phyloP scores from a whole-genome alignment of 2,329 filamentous ascomycete genomes.

The Aureobasidium sp. region DNA sequence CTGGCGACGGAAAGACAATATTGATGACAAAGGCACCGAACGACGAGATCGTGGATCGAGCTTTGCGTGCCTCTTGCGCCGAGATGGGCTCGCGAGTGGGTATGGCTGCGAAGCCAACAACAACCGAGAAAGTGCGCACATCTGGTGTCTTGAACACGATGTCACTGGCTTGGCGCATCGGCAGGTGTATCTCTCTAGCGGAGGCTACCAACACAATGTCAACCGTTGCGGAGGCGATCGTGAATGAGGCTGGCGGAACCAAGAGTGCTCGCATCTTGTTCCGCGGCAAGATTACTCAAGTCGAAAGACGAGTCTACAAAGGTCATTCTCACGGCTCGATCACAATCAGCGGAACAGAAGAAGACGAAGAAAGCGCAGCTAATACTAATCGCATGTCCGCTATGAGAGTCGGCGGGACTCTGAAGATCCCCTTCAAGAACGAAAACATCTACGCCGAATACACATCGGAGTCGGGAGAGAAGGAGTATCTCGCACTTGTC shows the following conservation, averaged over 20 bases:
- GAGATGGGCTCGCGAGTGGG: conserved; percentile 28
- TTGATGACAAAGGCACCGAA: conserved; percentile 37
- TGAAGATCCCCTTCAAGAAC: conserved; percentile 67
- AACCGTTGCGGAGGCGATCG: conserved; percentile 51
- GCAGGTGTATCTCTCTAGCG: conserved; percentile 50
- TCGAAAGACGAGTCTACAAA: conserved; percentile 49
- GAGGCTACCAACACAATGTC: conserved; percentile 45
- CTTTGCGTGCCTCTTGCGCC: conserved; percentile 33
- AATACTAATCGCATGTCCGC: conserved; percentile 21
- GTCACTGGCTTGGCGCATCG: conserved; percentile 46
- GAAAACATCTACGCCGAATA: conserved; percentile 59
- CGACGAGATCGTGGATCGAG: conserved; percentile 37
- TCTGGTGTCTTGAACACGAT: conserved; percentile 36
- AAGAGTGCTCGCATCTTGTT: conserved; percentile 51
- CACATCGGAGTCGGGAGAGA: conserved; percentile 28
- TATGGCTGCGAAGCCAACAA: conserved; percentile 35
- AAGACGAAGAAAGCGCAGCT: conserved; percentile 27
- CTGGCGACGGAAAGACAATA: conserved; percentile 39
- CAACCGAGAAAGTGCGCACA: conserved; percentile 30
- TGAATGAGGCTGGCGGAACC: conserved; percentile 50
- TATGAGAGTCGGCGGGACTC: conserved; percentile 37
- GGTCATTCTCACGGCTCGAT: conserved; percentile 56
- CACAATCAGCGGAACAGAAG: conserved; percentile 34
- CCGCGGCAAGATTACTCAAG: conserved; percentile 56
- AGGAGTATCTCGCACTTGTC: conserved; percentile 40